Evolutionary conservation across 345 rosid genomes (phyloP), one percentile per base, ranked within the genome.

Genomic region (Rhodomyrtus tomentosa): DNA sequence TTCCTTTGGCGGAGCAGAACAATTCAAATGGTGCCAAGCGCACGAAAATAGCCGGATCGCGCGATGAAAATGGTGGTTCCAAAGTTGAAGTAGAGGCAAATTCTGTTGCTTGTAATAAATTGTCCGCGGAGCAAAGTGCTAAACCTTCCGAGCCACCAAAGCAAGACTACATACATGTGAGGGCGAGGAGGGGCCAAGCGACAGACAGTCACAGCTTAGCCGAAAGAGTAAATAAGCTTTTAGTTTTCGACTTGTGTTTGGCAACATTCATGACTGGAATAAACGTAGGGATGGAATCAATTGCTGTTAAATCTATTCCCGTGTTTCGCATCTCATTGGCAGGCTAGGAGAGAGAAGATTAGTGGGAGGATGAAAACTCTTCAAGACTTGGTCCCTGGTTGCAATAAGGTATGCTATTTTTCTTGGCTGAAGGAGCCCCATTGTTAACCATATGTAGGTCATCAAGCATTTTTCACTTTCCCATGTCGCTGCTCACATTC

Each of bases 311-410:
- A 50, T 81, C 18, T 85, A 8, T 50, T 55, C 29, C 80, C 59
- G n/a, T 4, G 54, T 55, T 55, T 40, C 13, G 7, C 54, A 4
- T 49, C 6, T 73, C 59, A 84, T 85, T 83, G 85, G 85, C 93
- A 96, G 99, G 99, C 98, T 82, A 93, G 99, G 90, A 92, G 99
- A 93, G 99, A 96, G 88, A 96, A 96, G 88, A 96, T 96, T 48
- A 94, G 98, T 22, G 98, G 93, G 89, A 92, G 95, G 89, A 96
- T 96, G 99, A 96, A 93, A 27, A 92, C 92, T 90, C 98, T 96
- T 84, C 99, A 96, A 91, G 99, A 95, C 90, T 87, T 96, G 76
- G 97, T 96, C 85, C 99, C 98, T 3, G 98, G 98, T 51, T 96
- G 98, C 87, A 95, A 92, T 85, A 95, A 95, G 99, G 99, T 96